Base-by-base conservation (phyloP, 805 yeast genomes). In the Yarrowia hollandica region DNA sequence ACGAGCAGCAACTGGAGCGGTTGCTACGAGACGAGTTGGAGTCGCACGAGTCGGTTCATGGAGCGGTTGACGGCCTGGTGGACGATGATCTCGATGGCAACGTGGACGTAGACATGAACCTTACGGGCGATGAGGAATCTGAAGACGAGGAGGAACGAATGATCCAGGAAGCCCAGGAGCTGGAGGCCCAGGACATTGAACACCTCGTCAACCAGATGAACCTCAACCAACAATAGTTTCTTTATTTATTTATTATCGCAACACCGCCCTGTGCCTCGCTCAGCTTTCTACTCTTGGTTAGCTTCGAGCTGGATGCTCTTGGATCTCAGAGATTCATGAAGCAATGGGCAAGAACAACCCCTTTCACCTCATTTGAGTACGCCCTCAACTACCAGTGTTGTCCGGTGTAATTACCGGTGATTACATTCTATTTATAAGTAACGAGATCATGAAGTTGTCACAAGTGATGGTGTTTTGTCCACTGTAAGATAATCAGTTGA, bases 301-400 rank as follows among this genome's bases (percentile, higher is more conserved):
- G 35, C 58, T 52, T 52, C 44, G 58, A 52, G 58, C 58, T 52
- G 58, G 58, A 52, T 52, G 58, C 35, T 35, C 44, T 33, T 10
- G 22, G 15, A 12, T 23, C 31, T 35, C 14, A 21, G 30, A 14
- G 30, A 8, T 16, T 10, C 35, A 7, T 4, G 26, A 5, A 16
- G 42, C 58, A 52, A 52, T 52, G 58, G 58, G 58, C 58, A 23
- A 52, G 58, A 52, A 14, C 33, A 25, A 52, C 21, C 44, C 30
- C 37, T 44, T 48, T 52, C 44, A 52, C 58, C 58, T 52, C 39
- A 31, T 52, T 52, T 52, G 58, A 52, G 58, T 52, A 52, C 58
- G 58, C 58, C 44, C 35, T 35, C 58, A 52, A 35, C 58, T 52
- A 35, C 23, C 35, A 37, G 58, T 52, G 55, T 48, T 48, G 55